Base-by-base conservation (phyloP, 2,329 filamentous ascomycete genomes). In the Trichophyton equinum region DNA sequence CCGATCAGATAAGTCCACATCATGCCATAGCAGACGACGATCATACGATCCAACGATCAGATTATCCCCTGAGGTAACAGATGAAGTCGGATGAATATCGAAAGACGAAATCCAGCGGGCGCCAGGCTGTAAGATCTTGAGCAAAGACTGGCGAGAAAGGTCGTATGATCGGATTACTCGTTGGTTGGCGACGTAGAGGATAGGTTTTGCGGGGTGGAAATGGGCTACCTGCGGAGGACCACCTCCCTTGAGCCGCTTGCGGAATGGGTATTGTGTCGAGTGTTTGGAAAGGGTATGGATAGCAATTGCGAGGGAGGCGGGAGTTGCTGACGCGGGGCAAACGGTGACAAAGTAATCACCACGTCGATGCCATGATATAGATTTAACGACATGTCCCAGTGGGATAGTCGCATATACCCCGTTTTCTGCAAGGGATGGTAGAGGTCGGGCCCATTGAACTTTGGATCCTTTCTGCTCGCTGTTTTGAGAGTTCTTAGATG, bases 201-300 rank as follows among this genome's bases (percentile, higher is more conserved):
- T 84, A 0, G 94, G 91, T 66, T 91, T 87, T 46, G 86, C 89
- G 1, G 94, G 94, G 74, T 99, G 95, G 81, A 99, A 99, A 67
- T 91, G 89, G 3, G 91, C 91, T 0, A 88, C 87, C 75, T 97
- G 92, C 1, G 91, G 82, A 61, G 88, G 80, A 56, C 87, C 89
- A 56, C 90, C 85, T 62, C 85, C 85, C 69, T 84, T 84, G 65
- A 86, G 74, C 67, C 77, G 74, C 62, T 83, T 82, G 63, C 89
- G 87, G 84, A 99, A 97, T 27, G 94, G 95, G 65, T 94, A 86
- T 74, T 99, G 94, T 2, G 91, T 96, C 53, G 92, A 82, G 75
- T 99, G 94, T 74, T 95, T 96, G 61, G 89, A 94, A 63, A 99
- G 79, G 0, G 92, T 96, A 77, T 99, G 94, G 64, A 99, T 95